Evolutionary conservation across 2,329 filamentous ascomycete species (phyloP).

Genomic region (Venturia aucupariae): DNA sequence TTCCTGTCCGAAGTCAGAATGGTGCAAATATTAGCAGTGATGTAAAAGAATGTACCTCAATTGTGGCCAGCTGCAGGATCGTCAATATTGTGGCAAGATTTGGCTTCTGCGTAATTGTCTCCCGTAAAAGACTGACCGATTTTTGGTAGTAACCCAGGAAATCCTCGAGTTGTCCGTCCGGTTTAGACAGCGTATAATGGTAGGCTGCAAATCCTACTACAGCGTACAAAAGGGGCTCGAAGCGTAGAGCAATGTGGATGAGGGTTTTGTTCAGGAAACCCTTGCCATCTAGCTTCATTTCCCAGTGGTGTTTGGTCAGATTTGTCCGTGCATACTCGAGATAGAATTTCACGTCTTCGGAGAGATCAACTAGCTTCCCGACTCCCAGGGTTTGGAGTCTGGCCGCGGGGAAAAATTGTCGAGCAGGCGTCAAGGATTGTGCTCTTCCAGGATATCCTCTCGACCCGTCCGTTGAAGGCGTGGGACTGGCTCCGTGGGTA

Average conservation of each 20-base stretch:
- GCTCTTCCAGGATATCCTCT: constrained; percentile 4
- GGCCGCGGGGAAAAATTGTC: not conserved
- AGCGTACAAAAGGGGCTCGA: constrained; percentile 77
- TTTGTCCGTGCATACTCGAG: constrained; percentile 69
- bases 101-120: constrained; percentile 61
- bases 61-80: constrained; percentile 83
- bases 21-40: not conserved
- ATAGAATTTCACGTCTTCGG: constrained; percentile 66
- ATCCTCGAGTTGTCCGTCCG: constrained; percentile 63
- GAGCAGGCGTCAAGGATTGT: not conserved
- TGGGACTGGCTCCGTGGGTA: constrained; percentile 38
- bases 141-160: constrained; percentile 88
- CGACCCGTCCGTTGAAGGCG: constrained; percentile 43
- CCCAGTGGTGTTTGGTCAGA: constrained; percentile 75
- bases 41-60: constrained; percentile 57
- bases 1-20: constrained; percentile 50
- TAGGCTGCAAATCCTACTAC: constrained; percentile 85
- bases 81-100: constrained; percentile 70
- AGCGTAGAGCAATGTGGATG: constrained; percentile 61
- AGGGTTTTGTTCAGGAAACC: constrained; percentile 67
- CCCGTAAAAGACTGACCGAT: constrained; percentile 68
- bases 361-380: constrained; percentile 33
- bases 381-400: not conserved
- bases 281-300: constrained; percentile 59
- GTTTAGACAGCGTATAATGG: constrained; percentile 63